phyloP scores from a whole-genome alignment of 208 protist genomes.

The Crithidia acanthocephali region DNA sequence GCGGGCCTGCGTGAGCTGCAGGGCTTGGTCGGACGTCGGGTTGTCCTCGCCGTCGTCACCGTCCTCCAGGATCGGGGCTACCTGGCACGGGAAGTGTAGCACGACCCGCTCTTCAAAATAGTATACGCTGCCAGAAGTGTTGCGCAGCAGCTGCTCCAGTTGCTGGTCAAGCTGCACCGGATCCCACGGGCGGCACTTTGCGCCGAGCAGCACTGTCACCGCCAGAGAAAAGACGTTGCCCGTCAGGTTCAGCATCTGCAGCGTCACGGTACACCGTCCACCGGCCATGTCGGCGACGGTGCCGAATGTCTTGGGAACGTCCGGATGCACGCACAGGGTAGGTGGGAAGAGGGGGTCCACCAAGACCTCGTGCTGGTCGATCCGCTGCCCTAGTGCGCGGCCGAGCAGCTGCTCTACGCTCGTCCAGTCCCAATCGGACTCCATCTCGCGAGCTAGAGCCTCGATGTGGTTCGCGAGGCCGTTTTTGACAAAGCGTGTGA shows the following conservation, averaged over 20 bases:
- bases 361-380: slow-evolving; percentile 42
- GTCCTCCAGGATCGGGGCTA: slow-evolving; percentile 78
- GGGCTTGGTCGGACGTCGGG: slow-evolving; percentile 43
- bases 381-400: slow-evolving; percentile 53
- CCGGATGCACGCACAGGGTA: slow-evolving; percentile 79
- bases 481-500: slow-evolving; percentile 66
- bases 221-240: slow-evolving; percentile 68
- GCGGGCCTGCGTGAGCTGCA: slow-evolving; percentile 71
- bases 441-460: slow-evolving; percentile 74
- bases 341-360: slow-evolving; percentile 77
- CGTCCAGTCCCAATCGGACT: slow-evolving; percentile 91
- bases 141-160: slow-evolving; percentile 50
- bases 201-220: slow-evolving; percentile 48
- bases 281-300: slow-evolving; percentile 37
- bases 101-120: slow-evolving; percentile 42
- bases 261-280: slow-evolving; percentile 46
- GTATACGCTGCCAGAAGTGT: slow-evolving; percentile 58
- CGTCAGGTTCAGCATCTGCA: slow-evolving; percentile 67
- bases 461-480: slow-evolving; percentile 60
- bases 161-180: slow-evolving; percentile 36
- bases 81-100: slow-evolving; percentile 86
- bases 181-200: slow-evolving; percentile 42
- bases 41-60: slow-evolving; percentile 40
- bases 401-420: slow-evolving; percentile 83
- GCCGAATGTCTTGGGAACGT: slow-evolving; percentile 65